Evolutionary conservation across 2,329 filamentous ascomycete genomes (phyloP).

Genomic region (Calonectria crousiana): DNA sequence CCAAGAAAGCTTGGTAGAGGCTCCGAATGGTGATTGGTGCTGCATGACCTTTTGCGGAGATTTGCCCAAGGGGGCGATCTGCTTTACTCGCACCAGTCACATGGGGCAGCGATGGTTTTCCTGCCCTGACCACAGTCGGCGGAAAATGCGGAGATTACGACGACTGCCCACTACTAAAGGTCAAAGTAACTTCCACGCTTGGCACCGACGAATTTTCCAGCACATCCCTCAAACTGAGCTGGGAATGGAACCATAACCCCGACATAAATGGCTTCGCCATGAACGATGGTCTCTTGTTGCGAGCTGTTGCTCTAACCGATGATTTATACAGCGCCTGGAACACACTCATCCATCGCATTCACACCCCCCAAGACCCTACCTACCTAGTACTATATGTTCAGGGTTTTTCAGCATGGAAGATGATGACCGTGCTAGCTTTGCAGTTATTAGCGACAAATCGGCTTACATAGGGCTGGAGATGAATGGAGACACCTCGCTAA

Average conservation of each 20-base stretch:
- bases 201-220: constrained; percentile 60
- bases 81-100: constrained; percentile 68
- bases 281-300: constrained; percentile 58
- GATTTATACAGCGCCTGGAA: constrained; percentile 63
- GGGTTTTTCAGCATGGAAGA: constrained; percentile 61
- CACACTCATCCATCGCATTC: constrained; percentile 60
- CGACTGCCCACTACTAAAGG: constrained; percentile 53
- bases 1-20: constrained; percentile 68
- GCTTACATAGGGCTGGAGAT: constrained; percentile 63
- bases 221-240: constrained; percentile 56
- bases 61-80: constrained; percentile 68
- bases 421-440: constrained; percentile 65
- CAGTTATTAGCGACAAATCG: constrained; percentile 64
- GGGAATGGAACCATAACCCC: constrained; percentile 75
- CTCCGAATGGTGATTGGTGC: constrained; percentile 66
- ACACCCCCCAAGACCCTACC: constrained; percentile 58
- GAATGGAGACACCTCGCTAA: not conserved
- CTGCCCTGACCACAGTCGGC: constrained; percentile 54
- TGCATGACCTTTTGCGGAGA: constrained; percentile 69
- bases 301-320: constrained; percentile 63
- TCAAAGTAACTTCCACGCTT: constrained; percentile 26
- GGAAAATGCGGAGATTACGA: constrained; percentile 59
- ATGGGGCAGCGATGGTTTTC: constrained; percentile 66
- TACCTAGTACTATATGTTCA: constrained; percentile 63
- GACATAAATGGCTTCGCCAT: constrained; percentile 61